Base-by-base conservation (phyloP, 345 rosid species). In the Eucalyptus polybractea region DNA sequence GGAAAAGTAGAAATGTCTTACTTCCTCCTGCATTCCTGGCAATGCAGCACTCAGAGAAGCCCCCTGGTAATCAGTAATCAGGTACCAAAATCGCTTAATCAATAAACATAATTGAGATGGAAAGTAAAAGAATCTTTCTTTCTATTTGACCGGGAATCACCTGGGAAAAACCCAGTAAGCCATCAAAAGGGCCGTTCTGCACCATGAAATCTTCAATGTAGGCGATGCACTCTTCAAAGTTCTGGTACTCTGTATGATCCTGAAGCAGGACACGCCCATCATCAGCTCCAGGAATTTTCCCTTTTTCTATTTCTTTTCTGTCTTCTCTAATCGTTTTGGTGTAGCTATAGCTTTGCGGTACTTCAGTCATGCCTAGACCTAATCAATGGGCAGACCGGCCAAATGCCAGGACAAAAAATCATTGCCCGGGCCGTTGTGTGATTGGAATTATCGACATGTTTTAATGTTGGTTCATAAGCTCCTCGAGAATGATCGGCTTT, bases 111-210 rank as follows among this genome's bases (percentile, higher is more conserved):
- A 53, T 54, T 87, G 65, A 87, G 88, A 60, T 60, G 29, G n/a
- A 60, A 60, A 60, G 29, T 25, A 12, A n/a, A 60, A 58, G 29
- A n/a, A 60, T 4, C 2, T 60, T 24, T 56, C 62, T 56, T 56
- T 56, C 62, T 22, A 25, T 60, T 25, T 60, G 67, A 60, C 31
- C 31, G 31, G 27, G n/a, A 50, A 4, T 12, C 42, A 51, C 97
- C 96, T 95, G 99, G 7, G 99, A 96, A 87, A 96, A 96, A 51
- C 99, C 97, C 72, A 96, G 91, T 60, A 96, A 95, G 88, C 99
- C 99, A 90, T 96, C 96, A 54, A 95, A 95, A 3, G 97, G 98
- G 80, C 97, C 98, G 83, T 95, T 91, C 89, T 94, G 89, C 85
- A 95, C 92, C 94, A 96, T 94, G 42, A 87, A 92, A 88, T 95